A percentile compares a stretch with the other conserved stretches of the same genome.
These are phyloP conservation scores for Quercus phellos DNA, from an alignment of 331 rosid genomes.

Conservation along the genomic window DNA sequence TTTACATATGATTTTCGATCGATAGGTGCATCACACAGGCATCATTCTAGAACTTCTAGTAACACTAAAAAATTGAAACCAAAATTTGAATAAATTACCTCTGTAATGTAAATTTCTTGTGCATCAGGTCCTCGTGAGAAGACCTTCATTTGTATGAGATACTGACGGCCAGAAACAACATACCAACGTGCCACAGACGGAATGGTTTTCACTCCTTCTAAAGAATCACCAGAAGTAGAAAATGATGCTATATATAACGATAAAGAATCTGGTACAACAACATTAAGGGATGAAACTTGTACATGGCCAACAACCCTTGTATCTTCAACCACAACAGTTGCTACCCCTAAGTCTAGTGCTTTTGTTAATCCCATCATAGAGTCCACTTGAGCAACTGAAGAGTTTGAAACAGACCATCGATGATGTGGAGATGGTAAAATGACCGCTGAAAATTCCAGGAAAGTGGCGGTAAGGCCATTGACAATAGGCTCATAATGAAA, in stretches of 20 bases:
- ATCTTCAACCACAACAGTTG: slow-evolving; percentile 74
- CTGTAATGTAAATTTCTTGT: slow-evolving; percentile 78
- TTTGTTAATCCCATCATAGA: slow-evolving; percentile 53
- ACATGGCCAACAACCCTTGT: slow-evolving; percentile 82
- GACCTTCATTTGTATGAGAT: slow-evolving; percentile 77
- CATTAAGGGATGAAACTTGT: slow-evolving; percentile 80
- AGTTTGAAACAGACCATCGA: slow-evolving; percentile 82
- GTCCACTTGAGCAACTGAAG: slow-evolving; percentile 72
- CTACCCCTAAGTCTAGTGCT: slow-evolving; percentile 65
- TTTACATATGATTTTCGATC: too few species aligned
- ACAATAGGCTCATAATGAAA: slow-evolving; percentile 14
- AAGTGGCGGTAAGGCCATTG: slow-evolving; percentile 11
- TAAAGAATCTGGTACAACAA: slow-evolving; percentile 71
- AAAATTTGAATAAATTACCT: slow-evolving; percentile 49
- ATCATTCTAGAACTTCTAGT: not conserved
- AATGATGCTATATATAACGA: slow-evolving; percentile 50
- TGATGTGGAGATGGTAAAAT: slow-evolving; percentile 86
- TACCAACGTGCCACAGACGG: slow-evolving; percentile 56
- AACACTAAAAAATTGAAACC: slow-evolving; percentile 5
- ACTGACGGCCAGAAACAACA: slow-evolving; percentile 71
- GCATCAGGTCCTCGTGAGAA: slow-evolving; percentile 61
- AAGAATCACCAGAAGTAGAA: slow-evolving; percentile 46
- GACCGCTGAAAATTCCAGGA: slow-evolving; percentile 58
- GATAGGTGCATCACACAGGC: too few species aligned
- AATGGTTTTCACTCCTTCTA: slow-evolving; percentile 47